These are phyloP conservation scores for Corylus avellana DNA, from an alignment of 306 rosid species.

Conservation along the genomic window DNA sequence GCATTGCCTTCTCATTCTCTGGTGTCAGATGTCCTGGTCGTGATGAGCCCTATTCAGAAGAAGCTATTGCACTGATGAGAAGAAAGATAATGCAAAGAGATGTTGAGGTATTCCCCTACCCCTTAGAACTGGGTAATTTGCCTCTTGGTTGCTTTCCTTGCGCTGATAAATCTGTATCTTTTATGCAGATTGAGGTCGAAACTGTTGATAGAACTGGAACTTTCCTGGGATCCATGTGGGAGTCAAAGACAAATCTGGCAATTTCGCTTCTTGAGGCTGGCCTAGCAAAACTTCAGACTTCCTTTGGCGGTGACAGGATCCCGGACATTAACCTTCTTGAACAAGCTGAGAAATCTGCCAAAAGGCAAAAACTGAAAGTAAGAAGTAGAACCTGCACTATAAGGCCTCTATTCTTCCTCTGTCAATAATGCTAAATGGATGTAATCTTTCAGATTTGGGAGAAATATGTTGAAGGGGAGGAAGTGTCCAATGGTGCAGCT, in stretches of 20 bases:
- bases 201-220: conserved; percentile 95
- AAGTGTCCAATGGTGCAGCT: conserved; percentile 68
- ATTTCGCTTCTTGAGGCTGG: conserved; percentile 86
- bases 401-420: conserved; percentile 14
- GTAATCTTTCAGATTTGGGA: conserved; percentile 84
- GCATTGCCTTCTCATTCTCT: conserved; percentile 89
- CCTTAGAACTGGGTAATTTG: conserved; percentile 15
- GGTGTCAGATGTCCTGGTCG: conserved; percentile 99
- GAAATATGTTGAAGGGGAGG: conserved; percentile 94
- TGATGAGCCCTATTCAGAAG: conserved; percentile 85
- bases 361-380: conserved; percentile 79
- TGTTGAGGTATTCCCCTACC: conserved; percentile 67
- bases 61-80: conserved; percentile 95
- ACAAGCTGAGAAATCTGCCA: conserved; percentile 87
- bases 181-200: conserved; percentile 84
- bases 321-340: conserved; percentile 84
- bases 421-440: conserved; percentile 32
- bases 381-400: conserved; percentile 27
- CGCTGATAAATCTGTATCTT: conserved; percentile 9
- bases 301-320: conserved; percentile 89
- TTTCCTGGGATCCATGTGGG: conserved; percentile 97
- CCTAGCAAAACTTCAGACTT: conserved; percentile 78
- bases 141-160: conserved; percentile 15
- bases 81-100: conserved; percentile 98
- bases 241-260: conserved; percentile 72